Conservation (phyloP, 2,329 filamentous ascomycete genomes). For the Nemania serpens region DNA sequence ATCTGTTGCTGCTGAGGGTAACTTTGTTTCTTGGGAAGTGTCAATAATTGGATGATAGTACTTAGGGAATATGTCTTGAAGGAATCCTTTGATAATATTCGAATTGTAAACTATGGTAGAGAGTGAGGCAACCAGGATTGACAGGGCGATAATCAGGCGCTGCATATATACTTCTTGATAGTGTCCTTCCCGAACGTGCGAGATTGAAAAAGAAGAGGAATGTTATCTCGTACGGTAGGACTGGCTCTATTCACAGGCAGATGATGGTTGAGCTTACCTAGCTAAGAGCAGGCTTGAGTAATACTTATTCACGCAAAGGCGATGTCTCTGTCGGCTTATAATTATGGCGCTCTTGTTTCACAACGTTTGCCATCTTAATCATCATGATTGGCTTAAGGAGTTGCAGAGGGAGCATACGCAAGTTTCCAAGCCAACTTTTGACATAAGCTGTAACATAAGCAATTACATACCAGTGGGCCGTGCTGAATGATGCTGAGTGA, state of each 20-base stretch:
- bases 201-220: slow-evolving; percentile 5
- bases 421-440: slow-evolving; percentile 26
- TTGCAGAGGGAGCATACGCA: slow-evolving; percentile 3
- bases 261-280: slow-evolving; percentile 18
- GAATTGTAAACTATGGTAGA: slow-evolving; percentile 39
- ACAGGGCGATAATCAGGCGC: slow-evolving; percentile 32
- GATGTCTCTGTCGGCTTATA: not conserved
- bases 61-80: slow-evolving; percentile 13
- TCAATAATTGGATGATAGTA: not conserved
- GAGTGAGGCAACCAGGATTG: slow-evolving; percentile 38
- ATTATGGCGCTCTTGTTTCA: slow-evolving; percentile 4
- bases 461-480: slow-evolving; percentile 36
- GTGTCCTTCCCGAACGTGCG: slow-evolving; percentile 23
- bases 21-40: not conserved
- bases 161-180: slow-evolving; percentile 41
- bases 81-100: slow-evolving; percentile 23
- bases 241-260: not conserved
- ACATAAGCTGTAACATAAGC: slow-evolving; percentile 5
- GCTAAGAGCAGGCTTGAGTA: slow-evolving; percentile 27
- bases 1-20: not conserved
- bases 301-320: slow-evolving; percentile 16
- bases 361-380: slow-evolving; percentile 3
- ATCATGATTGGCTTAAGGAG: slow-evolving; percentile 14
- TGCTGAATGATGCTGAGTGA: slow-evolving; percentile 35
- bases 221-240: no score